A percentile compares a stretch with the other conserved stretches of the same genome.
Evolutionary conservation across 257 asterid genomes (phyloP).

Genomic region (Nicotiana otophora): DNA sequence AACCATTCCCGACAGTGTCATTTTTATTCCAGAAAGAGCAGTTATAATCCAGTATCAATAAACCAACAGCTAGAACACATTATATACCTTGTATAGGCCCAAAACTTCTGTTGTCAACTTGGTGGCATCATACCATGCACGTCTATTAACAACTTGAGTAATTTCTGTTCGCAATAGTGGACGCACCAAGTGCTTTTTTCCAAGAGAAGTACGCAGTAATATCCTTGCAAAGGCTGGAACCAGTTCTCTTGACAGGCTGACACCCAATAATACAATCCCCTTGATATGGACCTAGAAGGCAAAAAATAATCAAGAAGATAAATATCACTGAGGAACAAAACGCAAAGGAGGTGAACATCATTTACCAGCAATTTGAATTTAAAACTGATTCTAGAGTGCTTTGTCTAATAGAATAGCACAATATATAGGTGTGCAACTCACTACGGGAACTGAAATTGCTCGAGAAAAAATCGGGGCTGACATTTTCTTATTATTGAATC

Average conservation of each 20-base stretch:
- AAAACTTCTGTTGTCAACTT: conserved; percentile 74
- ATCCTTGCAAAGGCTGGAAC: conserved; percentile 93
- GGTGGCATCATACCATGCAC: conserved; percentile 92
- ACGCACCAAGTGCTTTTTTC: conserved; percentile 81
- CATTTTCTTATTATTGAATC: background rate
- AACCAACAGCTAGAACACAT: background rate
- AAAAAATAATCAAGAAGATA: background rate
- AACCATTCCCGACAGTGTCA: background rate
- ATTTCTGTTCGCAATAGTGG: conserved; percentile 89
- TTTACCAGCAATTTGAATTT: background rate
- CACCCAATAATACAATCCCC: conserved; percentile 70
- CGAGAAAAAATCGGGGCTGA: background rate
- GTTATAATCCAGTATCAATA: background rate
- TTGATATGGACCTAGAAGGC: conserved; percentile 65
- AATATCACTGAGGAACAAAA: background rate
- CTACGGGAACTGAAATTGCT: background rate
- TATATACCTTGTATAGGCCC: conserved; percentile 73
- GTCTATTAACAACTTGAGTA: conserved; percentile 87
- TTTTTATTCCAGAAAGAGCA: background rate
- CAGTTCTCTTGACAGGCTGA: conserved; percentile 79
- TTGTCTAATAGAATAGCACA: background rate
- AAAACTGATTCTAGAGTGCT: conserved; percentile 5
- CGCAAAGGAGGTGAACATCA: background rate
- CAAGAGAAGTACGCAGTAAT: conserved; percentile 76
- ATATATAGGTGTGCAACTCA: background rate